Base-by-base conservation (phyloP, 202 grass and related monocot species). In the Eragrostis tef region DNA sequence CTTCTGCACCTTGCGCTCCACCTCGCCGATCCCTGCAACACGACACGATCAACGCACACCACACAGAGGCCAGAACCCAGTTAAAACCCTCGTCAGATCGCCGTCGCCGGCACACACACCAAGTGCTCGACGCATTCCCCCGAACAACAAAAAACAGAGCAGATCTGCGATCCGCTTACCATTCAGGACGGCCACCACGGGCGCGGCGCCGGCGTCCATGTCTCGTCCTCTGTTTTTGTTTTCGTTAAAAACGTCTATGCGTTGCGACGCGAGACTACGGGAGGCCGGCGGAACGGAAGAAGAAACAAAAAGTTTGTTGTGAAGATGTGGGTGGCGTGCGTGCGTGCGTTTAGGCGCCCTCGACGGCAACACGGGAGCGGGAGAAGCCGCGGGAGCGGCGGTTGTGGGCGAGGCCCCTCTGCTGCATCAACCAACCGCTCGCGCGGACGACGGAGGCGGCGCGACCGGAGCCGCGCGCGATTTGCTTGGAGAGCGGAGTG, bases 321-420 rank as follows among this genome's bases (percentile, higher is more conserved):
- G n/a, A 9, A 15, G 29, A 6, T 21, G 17, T 3, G 22, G 0
- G 20, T 29, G 13, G 0, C 6, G 27, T 57, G 25, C 13, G 54
- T 31, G 0, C 20, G 58, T 51, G 34, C 53, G 81, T 46, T 80
- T 73, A 92, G 75, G 90, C 79, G 71, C 96, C 96, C 81, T 99
- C 96, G 84, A 96, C 87, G 78, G 96, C 96, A 66, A 78, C 36
- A 79, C 96, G 96, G 79, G 92, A 84, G 84, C 96, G 84, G 31
- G 96, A 99, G 92, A 99, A 99, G 93, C 96, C 94, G 87, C 92
- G 88, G 54, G 96, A 99, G 85, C 93, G 89, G 79, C 93, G 83
- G 81, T 99, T 90, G 81, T 81, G 69, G 17, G 78, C 51, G 60
- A 86, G 80, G 17, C 93, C 96, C 34, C 81, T 82, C 83, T 91